Base-by-base conservation (phyloP, 345 rosid species). In the Jatropha curcas region DNA sequence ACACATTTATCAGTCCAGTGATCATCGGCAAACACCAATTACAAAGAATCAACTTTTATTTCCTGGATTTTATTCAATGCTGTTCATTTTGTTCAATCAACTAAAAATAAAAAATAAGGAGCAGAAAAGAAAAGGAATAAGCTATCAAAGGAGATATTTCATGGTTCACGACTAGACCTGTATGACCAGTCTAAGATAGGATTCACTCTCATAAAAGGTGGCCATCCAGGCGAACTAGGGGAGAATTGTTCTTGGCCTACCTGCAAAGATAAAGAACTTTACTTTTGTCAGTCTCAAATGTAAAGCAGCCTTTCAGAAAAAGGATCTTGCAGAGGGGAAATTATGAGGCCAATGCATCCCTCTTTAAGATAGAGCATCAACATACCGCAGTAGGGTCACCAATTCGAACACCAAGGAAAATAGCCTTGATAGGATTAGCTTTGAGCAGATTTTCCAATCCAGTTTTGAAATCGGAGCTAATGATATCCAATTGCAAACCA, bases 311-410 rank as follows among this genome's bases (percentile, higher is more conserved):
- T 67, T 60, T 4, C 20, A 56, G 31, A 65, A 46, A 37, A 64
- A 74, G 37, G 65, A 64, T 24, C 8, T n/a, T 28, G 28, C 6
- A 19, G 50, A 78, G 9, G 5, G 56, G 52, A 60, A 55, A 25
- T n/a, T 13, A 31, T 50, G 37, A 22, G 39, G 35, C 37, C 24
- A 45, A 50, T 45, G 30, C 57, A 64, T n/a, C n/a, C 20, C 14
- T 28, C 65, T 28, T 39, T 37, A 61, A 30, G 57, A 37, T 52
- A 71, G 24, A 78, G 63, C 20, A 52, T 34, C 43, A 20, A 76
- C 81, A 77, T 95, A 95, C 99, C 86, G 99, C 99, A 43, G 99
- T 95, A 73, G 99, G 99, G 83, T 95, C 99, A 82, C 99, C 99
- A 79, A 95, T 89, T 55, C 99, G 86, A 60, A 95, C 99, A 62